Evolutionary conservation across 441 rosid species (phyloP).

Genomic region (Erysimum cheiri): DNA sequence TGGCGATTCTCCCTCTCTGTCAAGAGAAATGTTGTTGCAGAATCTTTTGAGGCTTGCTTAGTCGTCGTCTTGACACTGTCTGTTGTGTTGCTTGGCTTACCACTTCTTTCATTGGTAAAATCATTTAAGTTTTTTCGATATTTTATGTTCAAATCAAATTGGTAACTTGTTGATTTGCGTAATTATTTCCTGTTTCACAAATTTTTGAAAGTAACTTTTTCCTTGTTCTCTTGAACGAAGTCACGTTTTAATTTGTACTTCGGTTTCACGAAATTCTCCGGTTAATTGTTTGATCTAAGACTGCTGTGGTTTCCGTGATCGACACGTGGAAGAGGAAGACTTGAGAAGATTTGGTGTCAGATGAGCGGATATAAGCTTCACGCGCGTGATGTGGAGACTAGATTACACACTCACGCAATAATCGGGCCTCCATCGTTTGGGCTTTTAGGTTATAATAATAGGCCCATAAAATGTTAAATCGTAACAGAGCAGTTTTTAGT

Average conservation of each 20-base stretch:
- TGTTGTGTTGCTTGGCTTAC: neutral
- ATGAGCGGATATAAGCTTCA: no score
- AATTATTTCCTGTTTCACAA: neutral
- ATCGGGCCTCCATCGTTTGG: neutral
- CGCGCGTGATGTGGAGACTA: no score
- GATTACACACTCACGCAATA: no score
- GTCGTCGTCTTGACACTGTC: neutral
- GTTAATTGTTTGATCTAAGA: neutral
- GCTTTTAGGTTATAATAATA: neutral
- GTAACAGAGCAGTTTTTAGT: neutral
- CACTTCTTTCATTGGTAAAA: neutral
- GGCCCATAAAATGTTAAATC: neutral
- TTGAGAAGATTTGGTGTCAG: neutral
- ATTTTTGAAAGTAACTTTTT: no score
- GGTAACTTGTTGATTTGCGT: neutral
- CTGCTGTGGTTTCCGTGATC: neutral
- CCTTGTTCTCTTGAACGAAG: no score
- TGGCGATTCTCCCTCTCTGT: constrained; percentile 49
- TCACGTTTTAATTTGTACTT: no score
- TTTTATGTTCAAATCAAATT: neutral
- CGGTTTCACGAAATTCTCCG: no score
- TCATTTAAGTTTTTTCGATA: no score
- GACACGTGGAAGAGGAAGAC: neutral
- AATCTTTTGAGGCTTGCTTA: constrained; percentile 16
- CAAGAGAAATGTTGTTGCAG: constrained; percentile 12